These are phyloP conservation scores for Phlebiopsis flavidoalba DNA, from an alignment of 768 basidiomycete species.

Conservation along the genomic window DNA sequence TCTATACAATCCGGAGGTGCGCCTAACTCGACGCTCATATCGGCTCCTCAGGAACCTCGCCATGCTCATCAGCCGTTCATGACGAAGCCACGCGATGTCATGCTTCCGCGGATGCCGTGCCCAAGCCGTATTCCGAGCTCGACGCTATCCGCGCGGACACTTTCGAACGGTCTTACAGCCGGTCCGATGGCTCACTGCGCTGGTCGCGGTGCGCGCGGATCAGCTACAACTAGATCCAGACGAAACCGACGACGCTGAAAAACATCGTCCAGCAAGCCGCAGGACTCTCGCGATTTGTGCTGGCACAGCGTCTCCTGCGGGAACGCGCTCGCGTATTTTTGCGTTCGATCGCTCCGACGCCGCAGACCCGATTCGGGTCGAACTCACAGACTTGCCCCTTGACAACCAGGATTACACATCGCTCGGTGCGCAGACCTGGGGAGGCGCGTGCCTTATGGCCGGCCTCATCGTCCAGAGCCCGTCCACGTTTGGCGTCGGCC, in stretches of 20 bases:
- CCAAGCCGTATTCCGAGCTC: not conserved
- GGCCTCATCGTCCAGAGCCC: constrained; percentile 65
- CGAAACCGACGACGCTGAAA: constrained; percentile 20
- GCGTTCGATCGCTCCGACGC: constrained; percentile 27
- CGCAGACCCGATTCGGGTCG: constrained; percentile 27
- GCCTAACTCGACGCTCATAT: constrained; percentile 44
- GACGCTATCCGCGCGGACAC: constrained; percentile 44
- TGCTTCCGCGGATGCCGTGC: not conserved
- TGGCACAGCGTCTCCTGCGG: constrained; percentile 56
- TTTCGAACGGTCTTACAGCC: constrained; percentile 69
- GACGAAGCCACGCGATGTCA: not conserved
- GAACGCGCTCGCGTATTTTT: constrained; percentile 48
- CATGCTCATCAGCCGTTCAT: not conserved
- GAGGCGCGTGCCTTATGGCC: constrained; percentile 74
- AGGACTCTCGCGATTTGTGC: constrained; percentile 58
- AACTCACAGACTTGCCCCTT: constrained; percentile 63
- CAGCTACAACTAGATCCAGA: not conserved
- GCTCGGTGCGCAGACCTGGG: constrained; percentile 89
- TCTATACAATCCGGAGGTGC: constrained; percentile 59
- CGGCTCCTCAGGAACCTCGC: constrained; percentile 11
- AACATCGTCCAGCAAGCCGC: constrained; percentile 48
- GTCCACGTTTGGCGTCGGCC: constrained; percentile 38
- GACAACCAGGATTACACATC: constrained; percentile 65
- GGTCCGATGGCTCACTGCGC: constrained; percentile 68
- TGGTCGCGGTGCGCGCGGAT: constrained; percentile 36